A percentile compares a stretch with the other conserved stretches of the same genome.
phyloP scores from a whole-genome alignment of 371 early-diverging fungal genomes.

The Syncephalastrum monosporum region DNA sequence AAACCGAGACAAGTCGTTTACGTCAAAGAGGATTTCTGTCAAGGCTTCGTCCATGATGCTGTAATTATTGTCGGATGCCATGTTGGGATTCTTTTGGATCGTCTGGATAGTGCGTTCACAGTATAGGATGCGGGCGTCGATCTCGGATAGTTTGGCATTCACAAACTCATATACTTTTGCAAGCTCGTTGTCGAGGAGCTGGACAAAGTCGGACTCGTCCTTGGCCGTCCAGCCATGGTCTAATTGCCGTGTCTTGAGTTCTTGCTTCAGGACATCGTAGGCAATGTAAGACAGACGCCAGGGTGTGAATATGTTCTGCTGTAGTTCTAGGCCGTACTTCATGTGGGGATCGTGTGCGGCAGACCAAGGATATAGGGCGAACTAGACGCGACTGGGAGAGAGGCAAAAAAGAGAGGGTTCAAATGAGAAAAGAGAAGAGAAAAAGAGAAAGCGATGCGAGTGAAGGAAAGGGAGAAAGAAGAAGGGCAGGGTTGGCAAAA shows the following conservation, averaged over 20 bases:
- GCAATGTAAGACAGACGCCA: slow-evolving; percentile 83
- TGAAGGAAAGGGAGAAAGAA: slow-evolving; percentile 1
- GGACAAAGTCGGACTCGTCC: slow-evolving; percentile 82
- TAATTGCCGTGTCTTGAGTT: slow-evolving; percentile 63
- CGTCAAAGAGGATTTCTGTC: slow-evolving; percentile 75
- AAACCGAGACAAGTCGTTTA: slow-evolving; percentile 87
- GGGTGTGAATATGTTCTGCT: slow-evolving; percentile 64
- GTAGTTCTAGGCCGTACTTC: slow-evolving; percentile 84
- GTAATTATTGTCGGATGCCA: slow-evolving; percentile 53
- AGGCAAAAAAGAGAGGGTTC: not conserved
- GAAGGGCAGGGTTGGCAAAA: not conserved
- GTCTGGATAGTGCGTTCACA: slow-evolving; percentile 50
- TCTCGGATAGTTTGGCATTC: slow-evolving; percentile 82
- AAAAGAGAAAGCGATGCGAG: not conserved
- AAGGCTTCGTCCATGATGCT: slow-evolving; percentile 70
- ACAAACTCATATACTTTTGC: slow-evolving; percentile 80
- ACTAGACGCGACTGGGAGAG: not conserved
- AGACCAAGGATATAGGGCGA: slow-evolving; percentile 1
- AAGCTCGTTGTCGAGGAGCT: slow-evolving; percentile 82
- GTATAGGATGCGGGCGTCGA: slow-evolving; percentile 76
- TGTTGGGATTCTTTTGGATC: slow-evolving; percentile 23
- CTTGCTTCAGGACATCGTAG: slow-evolving; percentile 79
- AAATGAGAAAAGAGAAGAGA: not conserved
- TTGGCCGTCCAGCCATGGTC: slow-evolving; percentile 51
- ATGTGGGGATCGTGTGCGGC: slow-evolving; percentile 34